These are phyloP conservation scores for Spiraea crenata DNA, from an alignment of 331 rosid species.

Conservation along the genomic window DNA sequence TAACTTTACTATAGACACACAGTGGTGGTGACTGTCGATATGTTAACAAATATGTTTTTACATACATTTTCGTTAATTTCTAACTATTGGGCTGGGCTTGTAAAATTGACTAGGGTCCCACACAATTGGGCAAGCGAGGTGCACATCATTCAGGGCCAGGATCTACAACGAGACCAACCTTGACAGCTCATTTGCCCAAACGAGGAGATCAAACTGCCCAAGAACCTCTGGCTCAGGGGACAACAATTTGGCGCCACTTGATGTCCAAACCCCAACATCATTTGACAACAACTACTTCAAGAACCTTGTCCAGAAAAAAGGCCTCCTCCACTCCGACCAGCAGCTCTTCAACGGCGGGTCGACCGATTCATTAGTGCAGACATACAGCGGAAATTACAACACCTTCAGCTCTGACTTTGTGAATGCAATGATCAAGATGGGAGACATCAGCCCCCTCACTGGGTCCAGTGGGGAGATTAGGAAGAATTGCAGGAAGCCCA, in stretches of 20 bases:
- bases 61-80: neutral
- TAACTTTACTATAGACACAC: too few species aligned
- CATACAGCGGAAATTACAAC: constrained; percentile 31
- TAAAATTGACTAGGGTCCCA: constrained; percentile 46
- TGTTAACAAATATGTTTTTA: too few species aligned
- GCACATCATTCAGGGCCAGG: constrained; percentile 51
- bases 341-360: constrained; percentile 64
- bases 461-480: constrained; percentile 77
- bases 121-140: constrained; percentile 84
- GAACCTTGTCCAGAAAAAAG: constrained; percentile 52
- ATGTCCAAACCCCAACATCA: constrained; percentile 41
- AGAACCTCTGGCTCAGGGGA: constrained; percentile 56
- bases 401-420: constrained; percentile 57
- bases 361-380: constrained; percentile 54
- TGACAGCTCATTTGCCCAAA: constrained; percentile 40
- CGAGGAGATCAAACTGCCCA: constrained; percentile 57
- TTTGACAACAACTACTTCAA: constrained; percentile 72
- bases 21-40: too few species aligned
- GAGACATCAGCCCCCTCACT: constrained; percentile 74
- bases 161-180: constrained; percentile 70
- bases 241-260: constrained; percentile 73
- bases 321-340: constrained; percentile 85
- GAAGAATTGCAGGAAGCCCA: constrained; percentile 60
- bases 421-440: constrained; percentile 81
- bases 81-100: neutral